Conservation (phyloP, 257 asterid genomes). For the Solanum paucissectum region DNA sequence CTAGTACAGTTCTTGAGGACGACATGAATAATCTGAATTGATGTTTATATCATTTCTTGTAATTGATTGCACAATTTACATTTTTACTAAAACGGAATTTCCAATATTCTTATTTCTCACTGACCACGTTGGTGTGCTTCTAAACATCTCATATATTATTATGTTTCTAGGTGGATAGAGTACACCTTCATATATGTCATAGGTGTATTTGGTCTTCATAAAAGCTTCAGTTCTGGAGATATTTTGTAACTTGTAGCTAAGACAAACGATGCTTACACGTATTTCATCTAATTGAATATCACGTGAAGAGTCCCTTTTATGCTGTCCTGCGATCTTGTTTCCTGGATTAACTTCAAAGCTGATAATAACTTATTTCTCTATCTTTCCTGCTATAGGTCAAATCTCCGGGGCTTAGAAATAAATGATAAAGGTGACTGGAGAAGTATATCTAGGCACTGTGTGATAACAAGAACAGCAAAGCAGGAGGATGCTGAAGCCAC, state of each 20-base stretch:
- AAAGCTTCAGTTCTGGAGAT: neutral
- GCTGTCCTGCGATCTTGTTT: neutral
- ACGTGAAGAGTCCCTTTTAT: neutral
- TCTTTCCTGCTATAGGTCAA: neutral
- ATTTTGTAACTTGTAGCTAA: neutral
- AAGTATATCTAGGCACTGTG: neutral
- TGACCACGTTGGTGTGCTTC: neutral
- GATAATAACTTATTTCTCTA: neutral
- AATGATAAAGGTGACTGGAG: neutral
- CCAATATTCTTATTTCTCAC: neutral
- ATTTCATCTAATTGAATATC: neutral
- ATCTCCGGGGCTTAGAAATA: neutral
- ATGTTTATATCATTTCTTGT: neutral
- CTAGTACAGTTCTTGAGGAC: neutral
- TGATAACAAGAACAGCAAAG: neutral
- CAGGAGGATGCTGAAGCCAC: slow-evolving; percentile 1
- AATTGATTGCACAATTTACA: neutral
- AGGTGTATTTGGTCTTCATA: neutral
- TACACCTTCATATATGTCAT: neutral
- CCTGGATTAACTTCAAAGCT: neutral
- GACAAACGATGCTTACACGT: neutral
- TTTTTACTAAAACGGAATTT: neutral
- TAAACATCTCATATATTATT: neutral
- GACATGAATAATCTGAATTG: neutral
- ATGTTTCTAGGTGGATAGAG: neutral